phyloP scores from a whole-genome alignment of 2,329 filamentous ascomycete species.

The Sclerotinia nivalis region DNA sequence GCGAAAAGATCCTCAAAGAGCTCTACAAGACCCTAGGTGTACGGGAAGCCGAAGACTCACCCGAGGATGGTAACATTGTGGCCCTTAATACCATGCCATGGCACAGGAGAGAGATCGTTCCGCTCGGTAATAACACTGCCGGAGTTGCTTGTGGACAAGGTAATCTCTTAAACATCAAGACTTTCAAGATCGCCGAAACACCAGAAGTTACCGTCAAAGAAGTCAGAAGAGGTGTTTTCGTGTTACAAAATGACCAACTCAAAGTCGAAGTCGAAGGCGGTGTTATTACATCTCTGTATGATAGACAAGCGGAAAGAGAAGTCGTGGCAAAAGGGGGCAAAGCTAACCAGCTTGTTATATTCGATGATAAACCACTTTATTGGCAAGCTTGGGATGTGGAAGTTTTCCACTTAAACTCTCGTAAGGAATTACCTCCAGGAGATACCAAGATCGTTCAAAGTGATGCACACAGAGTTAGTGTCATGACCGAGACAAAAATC shows the following conservation, averaged over 20 bases:
- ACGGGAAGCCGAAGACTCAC: constrained; percentile 46
- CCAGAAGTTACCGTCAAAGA: constrained; percentile 56
- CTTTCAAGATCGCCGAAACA: constrained; percentile 50
- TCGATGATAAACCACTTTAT: constrained; percentile 95
- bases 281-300: constrained; percentile 80
- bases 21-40: constrained; percentile 69
- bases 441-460: constrained; percentile 71
- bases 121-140: constrained; percentile 55
- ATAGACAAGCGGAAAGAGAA: constrained; percentile 72
- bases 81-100: constrained; percentile 87
- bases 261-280: constrained; percentile 72
- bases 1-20: constrained; percentile 68
- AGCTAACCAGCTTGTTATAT: constrained; percentile 89
- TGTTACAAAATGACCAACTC: constrained; percentile 77
- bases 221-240: constrained; percentile 63
- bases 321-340: constrained; percentile 72
- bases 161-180: constrained; percentile 52
- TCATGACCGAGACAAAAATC: constrained; percentile 83
- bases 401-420: constrained; percentile 88
- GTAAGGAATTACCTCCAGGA: constrained; percentile 70
- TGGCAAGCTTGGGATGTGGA: constrained; percentile 99
- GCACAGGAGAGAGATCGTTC: constrained; percentile 72
- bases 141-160: constrained; percentile 60
- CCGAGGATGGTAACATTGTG: constrained; percentile 51
- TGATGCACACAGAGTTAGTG: constrained; percentile 73